Evolutionary conservation across 305 asterid species (phyloP).

Genomic region (Fraxinus xanthoxyloides): DNA sequence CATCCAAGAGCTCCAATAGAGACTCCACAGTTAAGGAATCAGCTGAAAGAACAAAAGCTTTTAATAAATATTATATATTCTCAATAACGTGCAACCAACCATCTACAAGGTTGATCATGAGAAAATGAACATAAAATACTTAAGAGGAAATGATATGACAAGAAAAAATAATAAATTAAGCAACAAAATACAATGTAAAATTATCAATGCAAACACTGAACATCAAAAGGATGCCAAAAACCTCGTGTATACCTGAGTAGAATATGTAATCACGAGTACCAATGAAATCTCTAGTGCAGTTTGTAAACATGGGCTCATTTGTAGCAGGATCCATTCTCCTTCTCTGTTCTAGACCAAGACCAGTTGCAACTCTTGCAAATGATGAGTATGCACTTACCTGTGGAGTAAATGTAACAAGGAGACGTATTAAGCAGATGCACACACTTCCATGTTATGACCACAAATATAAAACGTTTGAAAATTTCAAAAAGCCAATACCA

Average conservation of each 20-base stretch:
- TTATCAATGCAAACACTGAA: background rate
- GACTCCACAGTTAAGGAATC: slow-evolving; percentile 87
- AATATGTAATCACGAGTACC: slow-evolving; percentile 95
- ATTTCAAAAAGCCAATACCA: slow-evolving; percentile 43
- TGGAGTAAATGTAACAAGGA: slow-evolving; percentile 20
- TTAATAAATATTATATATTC: background rate
- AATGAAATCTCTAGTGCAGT: slow-evolving; percentile 87
- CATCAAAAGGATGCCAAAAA: background rate
- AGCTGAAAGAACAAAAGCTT: slow-evolving; percentile 47
- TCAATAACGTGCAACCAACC: background rate
- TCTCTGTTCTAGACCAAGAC: slow-evolving; percentile 75
- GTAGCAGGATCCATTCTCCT: slow-evolving; percentile 84
- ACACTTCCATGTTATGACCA: slow-evolving; percentile 7
- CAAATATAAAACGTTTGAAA: background rate
- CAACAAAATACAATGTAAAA: background rate
- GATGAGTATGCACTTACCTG: slow-evolving; percentile 99
- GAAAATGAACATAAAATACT: background rate
- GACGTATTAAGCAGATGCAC: slow-evolving; percentile 4
- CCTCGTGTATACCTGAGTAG: slow-evolving; percentile 65
- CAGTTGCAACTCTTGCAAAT: slow-evolving; percentile 69
- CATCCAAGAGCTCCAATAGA: slow-evolving; percentile 92
- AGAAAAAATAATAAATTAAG: background rate
- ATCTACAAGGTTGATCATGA: background rate
- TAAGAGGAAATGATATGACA: background rate
- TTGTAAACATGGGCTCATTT: slow-evolving; percentile 85